Evolutionary conservation across 1,139 yeast species (phyloP).

Genomic region (Hansenula anomala): DNA sequence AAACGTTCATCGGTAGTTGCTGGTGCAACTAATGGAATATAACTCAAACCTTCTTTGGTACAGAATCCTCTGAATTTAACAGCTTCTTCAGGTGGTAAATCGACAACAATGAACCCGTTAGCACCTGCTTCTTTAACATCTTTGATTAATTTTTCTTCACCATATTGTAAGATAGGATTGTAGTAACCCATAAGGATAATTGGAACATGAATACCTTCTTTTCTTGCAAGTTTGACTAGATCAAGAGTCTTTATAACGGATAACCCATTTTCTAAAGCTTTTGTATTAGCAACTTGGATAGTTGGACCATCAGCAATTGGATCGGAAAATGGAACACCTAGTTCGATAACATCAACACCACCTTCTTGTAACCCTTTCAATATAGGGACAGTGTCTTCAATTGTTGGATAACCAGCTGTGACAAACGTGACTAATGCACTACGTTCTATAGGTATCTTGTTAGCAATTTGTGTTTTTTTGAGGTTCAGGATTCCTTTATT

Average conservation of each 20-base stretch:
- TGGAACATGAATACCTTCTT: slow-evolving; percentile 81
- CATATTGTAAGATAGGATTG: slow-evolving; percentile 87
- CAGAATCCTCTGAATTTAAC: slow-evolving; percentile 75
- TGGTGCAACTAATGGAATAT: slow-evolving; percentile 93
- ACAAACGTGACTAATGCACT: slow-evolving; percentile 87
- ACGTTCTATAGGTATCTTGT: slow-evolving; percentile 40
- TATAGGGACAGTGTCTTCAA: slow-evolving; percentile 83
- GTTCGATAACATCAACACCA: slow-evolving; percentile 91
- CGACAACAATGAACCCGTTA: slow-evolving; percentile 91
- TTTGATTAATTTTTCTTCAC: slow-evolving; percentile 75
- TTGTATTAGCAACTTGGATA: slow-evolving; percentile 80
- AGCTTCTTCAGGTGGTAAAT: slow-evolving; percentile 98
- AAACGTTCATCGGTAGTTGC: slow-evolving; percentile 90
- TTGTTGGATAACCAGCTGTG: slow-evolving; percentile 91
- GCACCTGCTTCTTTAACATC: slow-evolving; percentile 88
- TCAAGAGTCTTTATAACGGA: slow-evolving; percentile 67
- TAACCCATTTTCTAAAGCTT: slow-evolving; percentile 77
- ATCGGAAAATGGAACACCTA: slow-evolving; percentile 97
- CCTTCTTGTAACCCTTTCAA: slow-evolving; percentile 87
- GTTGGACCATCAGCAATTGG: slow-evolving; percentile 99
- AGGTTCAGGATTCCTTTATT: not conserved
- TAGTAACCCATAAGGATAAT: slow-evolving; percentile 95
- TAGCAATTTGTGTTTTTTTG: not conserved
- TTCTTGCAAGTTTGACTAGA: slow-evolving; percentile 69
- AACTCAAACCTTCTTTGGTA: slow-evolving; percentile 64